Evolutionary conservation across 2,329 filamentous ascomycete species (phyloP).

Genomic region (Penicillium sp.): DNA sequence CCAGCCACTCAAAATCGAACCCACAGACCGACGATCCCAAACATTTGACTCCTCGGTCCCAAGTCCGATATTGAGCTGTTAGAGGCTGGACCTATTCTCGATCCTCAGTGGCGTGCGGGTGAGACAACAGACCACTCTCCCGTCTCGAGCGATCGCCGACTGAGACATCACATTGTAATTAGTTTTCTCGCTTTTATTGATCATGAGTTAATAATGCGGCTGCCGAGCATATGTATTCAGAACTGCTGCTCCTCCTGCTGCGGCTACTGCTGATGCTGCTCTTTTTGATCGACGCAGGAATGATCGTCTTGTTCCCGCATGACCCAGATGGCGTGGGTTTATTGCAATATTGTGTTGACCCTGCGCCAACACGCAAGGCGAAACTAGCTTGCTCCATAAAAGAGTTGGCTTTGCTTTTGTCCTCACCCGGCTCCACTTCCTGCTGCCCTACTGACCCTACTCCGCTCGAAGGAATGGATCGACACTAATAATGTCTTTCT

Average conservation of each 20-base stretch:
- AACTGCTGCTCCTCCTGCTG: neutral
- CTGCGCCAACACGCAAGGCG: neutral
- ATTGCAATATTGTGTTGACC: neutral
- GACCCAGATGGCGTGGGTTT: neutral
- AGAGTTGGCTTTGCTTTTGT: neutral
- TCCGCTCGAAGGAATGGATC: neutral
- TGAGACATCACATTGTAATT: constrained; percentile 5
- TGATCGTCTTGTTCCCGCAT: neutral
- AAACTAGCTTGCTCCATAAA: too few species aligned
- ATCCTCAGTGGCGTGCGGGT: neutral
- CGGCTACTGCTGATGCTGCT: neutral
- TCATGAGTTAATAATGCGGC: too few species aligned
- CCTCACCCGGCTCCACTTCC: neutral
- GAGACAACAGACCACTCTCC: neutral
- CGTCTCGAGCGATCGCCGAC: neutral
- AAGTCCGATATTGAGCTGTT: constrained; percentile 1
- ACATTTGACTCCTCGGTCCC: constrained; percentile 3
- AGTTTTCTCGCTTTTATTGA: neutral
- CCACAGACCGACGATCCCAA: neutral
- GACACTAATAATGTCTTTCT: neutral
- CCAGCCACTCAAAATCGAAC: neutral
- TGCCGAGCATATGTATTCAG: too few species aligned
- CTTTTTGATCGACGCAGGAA: neutral
- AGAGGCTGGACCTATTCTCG: constrained; percentile 3
- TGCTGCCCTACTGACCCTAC: neutral